Conservation (phyloP, 371 early-diverging fungal species). For the Massospora cicadina region DNA sequence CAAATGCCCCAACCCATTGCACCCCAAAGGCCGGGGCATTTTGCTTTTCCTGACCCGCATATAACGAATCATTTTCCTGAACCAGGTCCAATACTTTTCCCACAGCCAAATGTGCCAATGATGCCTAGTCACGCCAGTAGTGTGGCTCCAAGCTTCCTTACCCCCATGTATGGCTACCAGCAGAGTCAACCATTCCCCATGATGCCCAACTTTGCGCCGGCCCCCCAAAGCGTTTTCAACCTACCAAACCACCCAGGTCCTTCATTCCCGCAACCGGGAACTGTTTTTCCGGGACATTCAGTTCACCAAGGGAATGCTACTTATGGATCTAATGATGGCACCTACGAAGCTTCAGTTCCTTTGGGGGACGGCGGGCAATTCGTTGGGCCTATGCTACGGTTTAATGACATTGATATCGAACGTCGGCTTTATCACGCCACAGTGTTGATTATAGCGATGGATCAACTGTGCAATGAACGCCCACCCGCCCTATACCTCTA, state of each 20-base stretch:
- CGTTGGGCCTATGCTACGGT: conserved; percentile 6
- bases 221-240: background rate
- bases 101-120: background rate
- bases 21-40: background rate
- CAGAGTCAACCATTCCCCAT: background rate
- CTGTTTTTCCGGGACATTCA: background rate
- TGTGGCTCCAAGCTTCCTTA: background rate
- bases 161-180: background rate
- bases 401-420: background rate
- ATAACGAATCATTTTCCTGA: background rate
- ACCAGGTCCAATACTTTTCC: background rate
- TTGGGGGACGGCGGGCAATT: background rate
- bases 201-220: no score
- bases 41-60: background rate
- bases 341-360: background rate
- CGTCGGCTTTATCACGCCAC: conserved; percentile 3
- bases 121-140: background rate
- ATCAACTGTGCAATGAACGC: background rate
- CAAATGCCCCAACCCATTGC: background rate
- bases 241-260: background rate
- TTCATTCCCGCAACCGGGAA: background rate
- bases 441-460: background rate
- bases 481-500: background rate
- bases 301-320: background rate
- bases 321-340: background rate